Evolutionary conservation across 371 early-diverging fungal genomes (phyloP), one percentile per base, ranked within the genome.

Genomic region (Dinochytrium kinnereticum): DNA sequence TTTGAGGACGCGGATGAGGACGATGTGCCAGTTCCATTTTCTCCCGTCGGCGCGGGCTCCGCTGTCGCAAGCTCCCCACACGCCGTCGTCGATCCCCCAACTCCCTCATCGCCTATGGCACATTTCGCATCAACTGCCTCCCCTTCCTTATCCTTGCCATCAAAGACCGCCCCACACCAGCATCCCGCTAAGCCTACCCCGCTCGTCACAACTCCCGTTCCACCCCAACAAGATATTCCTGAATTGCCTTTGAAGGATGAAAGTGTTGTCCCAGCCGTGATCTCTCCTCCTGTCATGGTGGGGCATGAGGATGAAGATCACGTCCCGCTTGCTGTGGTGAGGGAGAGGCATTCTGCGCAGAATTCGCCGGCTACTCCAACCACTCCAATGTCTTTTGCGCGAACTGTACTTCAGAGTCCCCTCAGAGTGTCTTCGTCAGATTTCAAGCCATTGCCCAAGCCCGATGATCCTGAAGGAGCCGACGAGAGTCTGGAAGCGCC

Each of bases 1-100:
- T 66, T 66, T 44, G 66, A 66, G 66, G 66, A 66, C 44, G 66
- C 66, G 5, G 66, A 66, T 33, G 66, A 66, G 66, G 38, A 37
- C 30, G 66, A 66, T 26, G 61, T 7, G 40, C 64, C 33, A 13
- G 64, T 64, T 13, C 64, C 64, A 19, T 64, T 19, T 36, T 30
- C 64, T 24, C 34, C 37, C 10, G 26, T 30, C 5, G n/a, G 15
- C 24, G 26, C 57, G 5, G 57, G 15, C 26, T 5, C 57, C 5
- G 24, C 57, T 24, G 57, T 61, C 36, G 13, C 55, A 53, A 53
- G 55, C 7, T 53, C 55, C 26, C 17, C 55, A 5, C 24, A 7
- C 5, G n/a, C 55, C 5, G 7, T 24, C 26, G 55, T 26, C 26
- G 10, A 13, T 24, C 55, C 13, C 5, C 49, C 49, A 10, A 44